phyloP scores from a whole-genome alignment of 1,284 basidiomycete species.

The Ustilago lituana region DNA sequence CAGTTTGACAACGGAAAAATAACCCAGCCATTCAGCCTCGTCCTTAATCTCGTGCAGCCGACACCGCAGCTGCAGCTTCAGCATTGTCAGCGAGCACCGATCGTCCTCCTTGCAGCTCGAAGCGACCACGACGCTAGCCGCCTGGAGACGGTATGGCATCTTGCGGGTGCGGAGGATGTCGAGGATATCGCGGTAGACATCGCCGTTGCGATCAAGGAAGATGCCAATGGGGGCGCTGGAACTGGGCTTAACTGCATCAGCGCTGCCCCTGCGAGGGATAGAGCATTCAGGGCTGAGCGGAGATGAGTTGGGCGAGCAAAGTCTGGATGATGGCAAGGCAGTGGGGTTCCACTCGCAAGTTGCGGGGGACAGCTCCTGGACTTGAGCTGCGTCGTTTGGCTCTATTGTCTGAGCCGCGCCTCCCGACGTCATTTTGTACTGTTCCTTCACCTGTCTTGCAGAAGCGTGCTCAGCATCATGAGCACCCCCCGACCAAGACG shows the following conservation, averaged over 20 bases:
- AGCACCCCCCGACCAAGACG: background rate
- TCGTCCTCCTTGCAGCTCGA: background rate
- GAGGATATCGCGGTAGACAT: conserved; percentile 24
- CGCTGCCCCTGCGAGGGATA: no score
- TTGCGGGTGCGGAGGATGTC: conserved; percentile 22
- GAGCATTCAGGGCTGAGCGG: no score
- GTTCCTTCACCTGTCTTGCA: background rate
- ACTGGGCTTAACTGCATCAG: background rate
- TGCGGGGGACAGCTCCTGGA: no score
- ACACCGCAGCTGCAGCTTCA: conserved; percentile 7
- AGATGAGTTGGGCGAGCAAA: background rate
- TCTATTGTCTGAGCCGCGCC: background rate
- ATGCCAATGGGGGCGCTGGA: background rate
- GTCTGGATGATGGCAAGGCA: background rate
- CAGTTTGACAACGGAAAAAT: conserved; percentile 9
- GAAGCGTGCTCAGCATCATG: background rate
- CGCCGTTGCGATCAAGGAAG: conserved; percentile 31
- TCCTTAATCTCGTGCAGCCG: conserved; percentile 14
- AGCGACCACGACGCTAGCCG: background rate
- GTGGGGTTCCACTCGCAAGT: no score
- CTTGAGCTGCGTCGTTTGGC: no score
- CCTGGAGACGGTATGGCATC: conserved; percentile 23
- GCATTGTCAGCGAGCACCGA: background rate
- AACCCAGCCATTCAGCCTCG: conserved; percentile 38
- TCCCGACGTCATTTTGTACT: no score